A percentile compares a stretch with the other conserved stretches of the same genome.
Evolutionary conservation across 2,329 filamentous ascomycete genomes (phyloP).

Genomic region (Talaromyces piceae): DNA sequence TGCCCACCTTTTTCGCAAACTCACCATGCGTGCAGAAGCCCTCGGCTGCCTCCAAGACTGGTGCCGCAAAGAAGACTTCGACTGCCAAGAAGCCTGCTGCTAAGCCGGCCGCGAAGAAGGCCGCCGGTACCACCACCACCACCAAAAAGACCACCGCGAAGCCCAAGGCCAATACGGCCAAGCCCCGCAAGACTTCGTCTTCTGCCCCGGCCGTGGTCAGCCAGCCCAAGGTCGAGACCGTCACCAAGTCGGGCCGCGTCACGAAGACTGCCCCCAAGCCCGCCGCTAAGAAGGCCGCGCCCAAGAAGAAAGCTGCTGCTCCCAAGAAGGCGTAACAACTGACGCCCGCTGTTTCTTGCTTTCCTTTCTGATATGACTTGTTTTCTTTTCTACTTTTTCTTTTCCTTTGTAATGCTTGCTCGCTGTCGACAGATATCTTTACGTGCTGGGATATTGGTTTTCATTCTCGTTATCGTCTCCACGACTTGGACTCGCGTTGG

Average conservation of each 20-base stretch:
- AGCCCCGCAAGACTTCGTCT: conserved; percentile 46
- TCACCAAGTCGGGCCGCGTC: conserved; percentile 82
- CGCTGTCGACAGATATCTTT: conserved; percentile 1
- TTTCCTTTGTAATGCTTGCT: conserved; percentile 10
- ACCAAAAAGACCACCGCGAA: conserved; percentile 48
- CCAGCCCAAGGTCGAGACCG: conserved; percentile 62
- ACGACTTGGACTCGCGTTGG: not conserved
- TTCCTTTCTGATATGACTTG: no score
- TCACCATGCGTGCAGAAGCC: conserved; percentile 29
- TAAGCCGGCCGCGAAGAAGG: conserved; percentile 39
- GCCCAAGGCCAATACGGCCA: conserved; percentile 46
- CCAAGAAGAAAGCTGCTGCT: conserved; percentile 36
- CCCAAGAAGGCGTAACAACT: conserved; percentile 12
- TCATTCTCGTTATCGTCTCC: not conserved
- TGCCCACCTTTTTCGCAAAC: conserved; percentile 18
- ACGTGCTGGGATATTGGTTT: conserved; percentile 5
- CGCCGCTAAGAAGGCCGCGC: conserved; percentile 38
- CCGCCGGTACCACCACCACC: conserved; percentile 40
- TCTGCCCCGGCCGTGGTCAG: conserved; percentile 59
- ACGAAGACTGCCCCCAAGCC: conserved; percentile 40
- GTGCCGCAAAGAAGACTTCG: conserved; percentile 10
- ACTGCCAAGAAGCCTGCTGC: conserved; percentile 34
- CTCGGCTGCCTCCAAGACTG: conserved; percentile 30
- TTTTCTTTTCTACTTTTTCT: no score
- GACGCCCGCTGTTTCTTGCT: no score